Evolutionary conservation across 192 early-diverging fungal species (phyloP).

Genomic region (Physocladia obscura): DNA sequence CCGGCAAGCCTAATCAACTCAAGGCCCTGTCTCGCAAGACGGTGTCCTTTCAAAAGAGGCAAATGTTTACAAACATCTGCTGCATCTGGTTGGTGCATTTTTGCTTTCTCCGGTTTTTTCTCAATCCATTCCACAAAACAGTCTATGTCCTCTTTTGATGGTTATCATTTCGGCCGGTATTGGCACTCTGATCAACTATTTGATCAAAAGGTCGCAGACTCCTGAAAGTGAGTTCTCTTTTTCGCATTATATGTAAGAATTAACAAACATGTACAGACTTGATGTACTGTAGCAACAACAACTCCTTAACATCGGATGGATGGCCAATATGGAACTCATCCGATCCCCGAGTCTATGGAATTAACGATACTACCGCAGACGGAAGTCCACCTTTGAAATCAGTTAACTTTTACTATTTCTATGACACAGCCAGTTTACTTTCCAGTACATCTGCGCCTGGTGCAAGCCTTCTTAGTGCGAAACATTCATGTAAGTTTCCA

Average conservation of each 20-base stretch:
- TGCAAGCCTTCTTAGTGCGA: neutral
- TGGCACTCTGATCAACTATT: constrained; percentile 51
- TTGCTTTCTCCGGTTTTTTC: neutral
- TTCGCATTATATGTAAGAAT: neutral
- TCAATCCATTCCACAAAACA: constrained; percentile 25
- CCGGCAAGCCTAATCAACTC: constrained; percentile 30
- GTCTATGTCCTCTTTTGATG: constrained; percentile 69
- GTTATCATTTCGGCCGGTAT: constrained; percentile 60
- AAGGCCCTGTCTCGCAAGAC: constrained; percentile 59
- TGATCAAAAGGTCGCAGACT: constrained; percentile 51
- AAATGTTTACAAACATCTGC: constrained; percentile 71
- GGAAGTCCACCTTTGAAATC: too few relatives aligned
- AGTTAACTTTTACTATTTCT: constrained; percentile 23
- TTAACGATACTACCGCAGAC: neutral
- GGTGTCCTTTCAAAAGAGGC: constrained; percentile 67
- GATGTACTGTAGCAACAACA: constrained; percentile 33
- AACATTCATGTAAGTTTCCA: constrained; percentile 13
- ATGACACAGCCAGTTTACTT: constrained; percentile 7
- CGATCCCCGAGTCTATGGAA: constrained; percentile 39
- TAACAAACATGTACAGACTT: constrained; percentile 23
- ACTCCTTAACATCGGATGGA: constrained; percentile 4
- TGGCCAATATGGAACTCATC: constrained; percentile 30
- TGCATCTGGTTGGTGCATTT: constrained; percentile 48
- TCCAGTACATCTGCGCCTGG: constrained; percentile 27
- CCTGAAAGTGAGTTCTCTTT: constrained; percentile 11